A percentile compares a stretch with the other conserved stretches of the same genome.
Conservation (phyloP, 176 grass and related monocot species). For the Triticum turgidum region DNA sequence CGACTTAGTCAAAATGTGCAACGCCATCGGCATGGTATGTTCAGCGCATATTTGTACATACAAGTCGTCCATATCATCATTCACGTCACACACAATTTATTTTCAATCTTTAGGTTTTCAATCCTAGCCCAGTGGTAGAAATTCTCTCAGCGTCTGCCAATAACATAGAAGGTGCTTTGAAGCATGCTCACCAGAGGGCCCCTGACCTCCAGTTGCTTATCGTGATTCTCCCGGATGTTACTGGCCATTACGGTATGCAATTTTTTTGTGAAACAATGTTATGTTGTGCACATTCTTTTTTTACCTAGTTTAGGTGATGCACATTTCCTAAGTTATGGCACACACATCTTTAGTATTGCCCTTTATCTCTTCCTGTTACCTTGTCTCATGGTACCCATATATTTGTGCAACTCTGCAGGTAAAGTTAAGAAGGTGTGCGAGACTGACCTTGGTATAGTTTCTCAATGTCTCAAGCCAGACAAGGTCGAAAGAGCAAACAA, state of each 20-base stretch:
- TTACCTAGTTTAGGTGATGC: background rate
- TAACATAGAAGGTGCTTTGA: constrained; percentile 47
- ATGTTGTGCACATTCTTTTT: background rate
- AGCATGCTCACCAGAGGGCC: constrained; percentile 29
- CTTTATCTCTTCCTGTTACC: background rate
- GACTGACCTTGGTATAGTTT: constrained; percentile 78
- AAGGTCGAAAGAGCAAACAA: constrained; percentile 32
- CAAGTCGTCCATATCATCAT: background rate
- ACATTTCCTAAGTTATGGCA: background rate
- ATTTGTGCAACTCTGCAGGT: constrained; percentile 41
- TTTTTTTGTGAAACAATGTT: background rate
- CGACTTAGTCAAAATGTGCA: constrained; percentile 55
- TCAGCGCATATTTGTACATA: background rate
- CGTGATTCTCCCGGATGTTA: constrained; percentile 57
- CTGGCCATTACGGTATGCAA: constrained; percentile 53
- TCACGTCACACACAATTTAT: background rate
- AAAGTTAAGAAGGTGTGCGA: constrained; percentile 75
- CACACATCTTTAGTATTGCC: background rate
- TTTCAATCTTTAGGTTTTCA: constrained; percentile 48
- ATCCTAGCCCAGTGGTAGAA: constrained; percentile 26
- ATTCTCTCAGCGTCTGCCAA: constrained; percentile 8
- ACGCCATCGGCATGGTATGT: constrained; percentile 71
- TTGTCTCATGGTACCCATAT: background rate
- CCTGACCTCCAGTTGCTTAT: constrained; percentile 52
- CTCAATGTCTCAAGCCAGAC: constrained; percentile 58